A percentile compares a stretch with the other conserved stretches of the same genome.
Conservation (phyloP, 2,329 filamentous ascomycete genomes). For the Diaporthe citriasiana region DNA sequence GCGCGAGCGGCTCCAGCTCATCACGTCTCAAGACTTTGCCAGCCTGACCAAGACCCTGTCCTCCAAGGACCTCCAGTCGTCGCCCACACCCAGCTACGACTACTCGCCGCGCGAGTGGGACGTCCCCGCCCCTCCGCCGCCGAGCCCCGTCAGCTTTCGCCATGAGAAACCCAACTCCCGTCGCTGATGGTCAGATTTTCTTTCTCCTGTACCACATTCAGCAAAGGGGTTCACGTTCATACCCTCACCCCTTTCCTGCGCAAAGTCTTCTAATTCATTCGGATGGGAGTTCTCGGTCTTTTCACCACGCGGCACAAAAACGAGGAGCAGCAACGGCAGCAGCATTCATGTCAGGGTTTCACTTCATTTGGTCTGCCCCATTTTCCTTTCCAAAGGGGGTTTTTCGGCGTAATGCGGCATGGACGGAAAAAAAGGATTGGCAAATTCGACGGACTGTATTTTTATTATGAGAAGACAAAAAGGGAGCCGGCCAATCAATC, state of each 20-base stretch:
- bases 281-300: conserved; percentile 27
- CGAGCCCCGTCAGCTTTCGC: conserved; percentile 74
- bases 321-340: not conserved
- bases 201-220: not conserved
- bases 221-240: not conserved
- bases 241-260: not conserved
- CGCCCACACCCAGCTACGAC: conserved; percentile 62
- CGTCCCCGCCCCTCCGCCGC: conserved; percentile 75
- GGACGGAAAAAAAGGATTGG: conserved; percentile 23
- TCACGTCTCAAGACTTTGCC: conserved; percentile 65
- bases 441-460: conserved; percentile 34
- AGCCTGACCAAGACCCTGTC: conserved; percentile 66
- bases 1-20: conserved; percentile 60
- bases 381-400: conserved; percentile 42
- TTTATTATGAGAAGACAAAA: conserved; percentile 29
- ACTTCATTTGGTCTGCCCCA: conserved; percentile 32
- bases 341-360: conserved; percentile 25
- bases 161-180: conserved; percentile 38
- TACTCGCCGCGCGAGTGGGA: conserved; percentile 72
- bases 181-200: not conserved
- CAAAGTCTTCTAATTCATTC: conserved; percentile 21
- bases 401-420: conserved; percentile 44
- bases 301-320: conserved; percentile 20
- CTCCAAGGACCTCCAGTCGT: conserved; percentile 57
- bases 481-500: conserved; percentile 2